Base-by-base conservation (phyloP, 768 basidiomycete genomes). In the Auricularia heimuer region DNA sequence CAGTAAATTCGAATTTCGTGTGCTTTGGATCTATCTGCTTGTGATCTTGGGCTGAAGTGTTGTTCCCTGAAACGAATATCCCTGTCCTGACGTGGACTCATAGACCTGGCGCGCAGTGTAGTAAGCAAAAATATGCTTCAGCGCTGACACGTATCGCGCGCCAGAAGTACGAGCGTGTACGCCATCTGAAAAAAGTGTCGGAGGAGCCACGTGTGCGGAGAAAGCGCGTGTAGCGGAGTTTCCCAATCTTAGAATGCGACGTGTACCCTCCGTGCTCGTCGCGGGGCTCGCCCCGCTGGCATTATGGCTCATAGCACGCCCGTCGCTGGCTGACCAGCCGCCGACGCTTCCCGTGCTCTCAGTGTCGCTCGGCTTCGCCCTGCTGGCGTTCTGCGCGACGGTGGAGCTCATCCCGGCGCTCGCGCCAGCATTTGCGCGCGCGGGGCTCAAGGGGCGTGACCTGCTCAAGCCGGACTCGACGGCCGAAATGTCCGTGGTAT, bases 401-500 rank as follows among this genome's bases (percentile, higher is more conserved):
- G 71, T 92, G 12, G 85, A 86, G 70, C 81, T 93, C 54, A 82
- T 98, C 36, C 96, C 95, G n/a, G 82, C 84, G 0, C 81, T 99
- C 14, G 90, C 89, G 0, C 85, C 86, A 0, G 82, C 84, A 0
- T 96, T 98, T 72, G 78, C 93, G 33, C 83, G 81, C 54, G 93
- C 92, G 1, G 86, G 90, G 60, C 77, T 99, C 63, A 88, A 86
- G 70, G 97, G 97, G 24, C 82, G 81, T 67, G 97, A 99, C 75
- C 76, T 97, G 66, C 80, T 97, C 61, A 98, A 99, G 75, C 83
- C 81, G 11, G 89, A 91, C 70, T 60, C 56, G 56, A 77, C 80
- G 44, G 84, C 83, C 61, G 84, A 86, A 1, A 87, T 91, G 88
- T 90, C 66, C 69, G 87, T 76, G 36, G 42, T 11, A 29, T 65